Conservation (phyloP, 2,329 filamentous ascomycete genomes). For the Cytospora piceae region DNA sequence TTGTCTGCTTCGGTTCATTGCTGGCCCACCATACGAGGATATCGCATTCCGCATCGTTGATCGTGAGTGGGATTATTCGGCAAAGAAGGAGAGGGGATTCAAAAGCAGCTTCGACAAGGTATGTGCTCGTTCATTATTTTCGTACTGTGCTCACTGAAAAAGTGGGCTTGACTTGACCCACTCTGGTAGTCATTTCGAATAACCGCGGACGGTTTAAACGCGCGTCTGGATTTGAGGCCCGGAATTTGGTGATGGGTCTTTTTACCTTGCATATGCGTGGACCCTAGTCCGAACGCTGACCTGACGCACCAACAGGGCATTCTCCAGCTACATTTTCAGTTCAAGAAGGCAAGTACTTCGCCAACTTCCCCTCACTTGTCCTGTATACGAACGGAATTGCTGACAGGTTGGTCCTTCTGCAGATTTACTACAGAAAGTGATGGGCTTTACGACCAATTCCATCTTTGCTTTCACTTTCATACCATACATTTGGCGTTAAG, state of each 20-base stretch:
- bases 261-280: too few relatives aligned
- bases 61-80: constrained; percentile 98
- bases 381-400: background rate
- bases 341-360: constrained; percentile 78
- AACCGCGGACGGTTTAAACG: too few relatives aligned
- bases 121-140: constrained; percentile 40
- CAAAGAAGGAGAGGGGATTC: constrained; percentile 92
- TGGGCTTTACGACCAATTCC: background rate
- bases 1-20: constrained; percentile 93
- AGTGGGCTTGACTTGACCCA: background rate
- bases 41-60: constrained; percentile 97
- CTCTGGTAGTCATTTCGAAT: background rate
- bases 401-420: constrained; percentile 33
- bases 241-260: too few relatives aligned
- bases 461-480: background rate
- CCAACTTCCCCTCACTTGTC: background rate
- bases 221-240: too few relatives aligned
- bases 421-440: constrained; percentile 63
- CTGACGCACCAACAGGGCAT: constrained; percentile 67
- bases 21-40: constrained; percentile 94
- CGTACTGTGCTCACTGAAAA: constrained; percentile 23
- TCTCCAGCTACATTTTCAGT: constrained; percentile 94
- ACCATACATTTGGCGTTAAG: background rate
- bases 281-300: too few relatives aligned
- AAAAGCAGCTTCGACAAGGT: constrained; percentile 98